Base-by-base conservation (phyloP, 257 asterid genomes). In the Solanum sitiens region DNA sequence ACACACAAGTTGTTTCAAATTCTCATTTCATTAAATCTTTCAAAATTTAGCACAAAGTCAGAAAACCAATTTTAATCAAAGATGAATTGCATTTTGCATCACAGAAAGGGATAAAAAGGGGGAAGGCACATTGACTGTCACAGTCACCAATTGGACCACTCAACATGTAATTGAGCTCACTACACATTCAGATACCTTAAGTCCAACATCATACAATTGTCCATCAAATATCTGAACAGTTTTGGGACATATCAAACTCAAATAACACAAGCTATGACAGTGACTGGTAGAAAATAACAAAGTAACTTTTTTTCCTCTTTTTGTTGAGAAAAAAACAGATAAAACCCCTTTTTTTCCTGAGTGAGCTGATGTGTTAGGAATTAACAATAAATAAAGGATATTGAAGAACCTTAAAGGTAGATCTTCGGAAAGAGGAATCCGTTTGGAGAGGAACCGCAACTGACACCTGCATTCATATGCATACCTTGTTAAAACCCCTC, bases 401-500 rank as follows among this genome's bases (percentile, higher is more conserved):
- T 84, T 71, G 32, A 89, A 63, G 40, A 85, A 94, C 98, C 98
- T 94, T 93, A 42, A 92, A 80, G 11, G 88, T 76, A 77, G 94
- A 91, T 89, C 92, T 91, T 37, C 90, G 89, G 56, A 90, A 75
- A 82, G 92, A 87, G 30, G 91, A 87, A 85, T 94, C 96, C 11
- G 59, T 70, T 15, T 87, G 89, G 88, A 90, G 80, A 89, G 94
- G 86, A 90, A 93, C 91, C 4, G 92, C 88, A 65, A 89, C 90
- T 83, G 94, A 92, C 86, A 90, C 92, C 95, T 93, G 96, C 91
- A 89, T 86, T 88, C 67, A 71, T 65, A 35, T 80, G 37, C 20
- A 83, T 56, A 56, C 23, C 56, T 74, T 10, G 56, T 74, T 23
- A 74, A 39, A 5, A 35, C 5, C 39, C 39, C 39, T 35, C 39